A percentile compares a stretch with the other conserved stretches of the same genome.
These are phyloP conservation scores for Turritis glabra DNA, from an alignment of 345 rosid species.

Conservation along the genomic window DNA sequence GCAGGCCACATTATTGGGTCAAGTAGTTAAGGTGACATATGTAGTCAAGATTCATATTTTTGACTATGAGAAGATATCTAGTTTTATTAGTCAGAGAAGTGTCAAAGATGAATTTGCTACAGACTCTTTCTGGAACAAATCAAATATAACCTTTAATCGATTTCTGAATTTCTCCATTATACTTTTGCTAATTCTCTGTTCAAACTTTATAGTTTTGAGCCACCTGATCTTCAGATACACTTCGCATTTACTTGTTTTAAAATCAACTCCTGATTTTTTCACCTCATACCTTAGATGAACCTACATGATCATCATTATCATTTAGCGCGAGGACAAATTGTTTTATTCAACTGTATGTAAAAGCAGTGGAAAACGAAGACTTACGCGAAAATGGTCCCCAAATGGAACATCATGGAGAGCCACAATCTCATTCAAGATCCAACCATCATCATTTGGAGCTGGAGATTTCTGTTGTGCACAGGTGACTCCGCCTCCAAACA, in stretches of 20 bases:
- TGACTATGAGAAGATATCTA: not conserved
- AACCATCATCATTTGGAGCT: constrained; percentile 52
- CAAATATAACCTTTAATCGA: constrained; percentile 57
- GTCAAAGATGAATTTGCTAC: constrained; percentile 35
- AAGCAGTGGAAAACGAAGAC: constrained; percentile 9
- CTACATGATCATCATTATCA: constrained; percentile 35
- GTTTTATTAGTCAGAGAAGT: constrained; percentile 23
- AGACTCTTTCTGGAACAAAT: constrained; percentile 58
- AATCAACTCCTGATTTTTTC: constrained; percentile 46
- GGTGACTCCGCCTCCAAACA: constrained; percentile 80
- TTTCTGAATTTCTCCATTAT: constrained; percentile 58
- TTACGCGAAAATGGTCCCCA: constrained; percentile 61
- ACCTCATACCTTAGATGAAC: constrained; percentile 60
- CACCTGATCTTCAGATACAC: constrained; percentile 57
- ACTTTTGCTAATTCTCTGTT: constrained; percentile 66
- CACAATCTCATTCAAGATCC: constrained; percentile 68
- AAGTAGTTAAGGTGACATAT: constrained; percentile 2
- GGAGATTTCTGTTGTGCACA: constrained; percentile 61
- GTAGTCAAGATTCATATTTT: not conserved
- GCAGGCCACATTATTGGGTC: not conserved
- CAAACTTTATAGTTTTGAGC: constrained; percentile 72
- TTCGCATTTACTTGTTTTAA: constrained; percentile 59
- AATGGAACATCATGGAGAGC: constrained; percentile 70
- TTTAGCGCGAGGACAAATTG: not conserved
- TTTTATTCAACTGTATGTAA: not conserved